Conservation (phyloP, 805 yeast genomes). For the Candida multigemmis region DNA sequence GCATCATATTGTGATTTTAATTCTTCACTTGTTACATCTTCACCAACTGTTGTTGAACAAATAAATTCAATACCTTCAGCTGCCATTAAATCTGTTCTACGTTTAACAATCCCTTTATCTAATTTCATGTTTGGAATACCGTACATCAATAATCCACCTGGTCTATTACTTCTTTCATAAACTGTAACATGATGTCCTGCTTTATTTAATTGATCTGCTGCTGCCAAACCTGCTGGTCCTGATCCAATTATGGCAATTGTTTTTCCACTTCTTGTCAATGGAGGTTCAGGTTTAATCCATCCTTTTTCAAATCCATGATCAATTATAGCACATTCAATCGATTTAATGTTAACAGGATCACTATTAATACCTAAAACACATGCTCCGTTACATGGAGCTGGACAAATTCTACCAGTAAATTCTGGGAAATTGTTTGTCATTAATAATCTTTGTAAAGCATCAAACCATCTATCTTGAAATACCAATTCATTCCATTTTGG, state of each 20-base stretch:
- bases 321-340: slow-evolving; percentile 91
- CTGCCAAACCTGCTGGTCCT: slow-evolving; percentile 95
- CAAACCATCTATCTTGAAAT: slow-evolving; percentile 89
- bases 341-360: slow-evolving; percentile 93
- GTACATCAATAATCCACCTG: slow-evolving; percentile 96
- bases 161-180: slow-evolving; percentile 89
- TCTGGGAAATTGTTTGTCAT: slow-evolving; percentile 99
- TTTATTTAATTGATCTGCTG: slow-evolving; percentile 93
- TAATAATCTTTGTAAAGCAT: slow-evolving; percentile 81
- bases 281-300: slow-evolving; percentile 86
- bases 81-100: slow-evolving; percentile 83
- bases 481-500: slow-evolving; percentile 98
- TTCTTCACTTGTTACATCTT: slow-evolving; percentile 65
- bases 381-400: slow-evolving; percentile 99
- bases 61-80: slow-evolving; percentile 85
- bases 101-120: slow-evolving; percentile 85
- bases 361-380: slow-evolving; percentile 85
- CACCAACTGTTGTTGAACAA: slow-evolving; percentile 75
- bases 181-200: slow-evolving; percentile 93
- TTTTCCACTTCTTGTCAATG: slow-evolving; percentile 75
- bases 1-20: slow-evolving; percentile 65
- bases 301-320: slow-evolving; percentile 96
- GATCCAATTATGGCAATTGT: slow-evolving; percentile 85
- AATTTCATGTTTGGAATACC: slow-evolving; percentile 99
- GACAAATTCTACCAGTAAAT: slow-evolving; percentile 96